Percentiles rank a stretch among this genome's conserved stretches.
Evolutionary conservation across 108 stramenopile genomes (phyloP).

Genomic region (Fistulifera pelliculosa): DNA sequence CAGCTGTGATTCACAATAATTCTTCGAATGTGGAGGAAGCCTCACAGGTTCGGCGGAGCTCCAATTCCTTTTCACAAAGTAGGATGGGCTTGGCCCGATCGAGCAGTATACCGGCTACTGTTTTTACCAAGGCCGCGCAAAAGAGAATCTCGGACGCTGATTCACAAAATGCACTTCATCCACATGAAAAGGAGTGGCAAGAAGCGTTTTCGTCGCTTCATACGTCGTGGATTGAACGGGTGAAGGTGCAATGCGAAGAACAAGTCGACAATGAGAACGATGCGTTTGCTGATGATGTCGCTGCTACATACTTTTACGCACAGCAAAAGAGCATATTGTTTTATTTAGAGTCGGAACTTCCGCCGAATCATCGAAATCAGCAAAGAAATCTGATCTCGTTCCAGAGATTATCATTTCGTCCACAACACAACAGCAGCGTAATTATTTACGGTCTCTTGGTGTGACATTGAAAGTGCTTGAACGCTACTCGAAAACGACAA

Average conservation of each 20-base stretch:
- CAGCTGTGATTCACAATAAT: too few species aligned
- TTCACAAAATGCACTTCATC: too few species aligned
- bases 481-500: not conserved
- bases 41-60: too few species aligned
- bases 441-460: conserved; percentile 10
- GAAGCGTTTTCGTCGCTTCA: conserved; percentile 31
- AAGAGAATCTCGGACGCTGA: too few species aligned
- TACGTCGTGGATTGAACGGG: conserved; percentile 19
- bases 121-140: too few species aligned
- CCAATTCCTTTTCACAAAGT: too few species aligned
- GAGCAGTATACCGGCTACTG: too few species aligned
- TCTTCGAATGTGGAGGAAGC: too few species aligned
- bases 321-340: conserved; percentile 21
- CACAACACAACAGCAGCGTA: conserved; percentile 22
- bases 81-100: too few species aligned
- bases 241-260: conserved; percentile 8
- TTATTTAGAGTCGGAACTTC: conserved; percentile 21
- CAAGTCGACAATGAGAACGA: not conserved
- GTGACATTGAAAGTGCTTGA: conserved; percentile 9
- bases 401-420: conserved; percentile 39
- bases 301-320: conserved; percentile 26
- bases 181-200: conserved; percentile 34
- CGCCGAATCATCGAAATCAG: not conserved
- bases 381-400: conserved; percentile 5
- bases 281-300: not conserved